A percentile compares a stretch with the other conserved stretches of the same genome.
phyloP scores from a whole-genome alignment of 495 filamentous ascomycete genomes.

The Pseudomonodictys pantanalensis region DNA sequence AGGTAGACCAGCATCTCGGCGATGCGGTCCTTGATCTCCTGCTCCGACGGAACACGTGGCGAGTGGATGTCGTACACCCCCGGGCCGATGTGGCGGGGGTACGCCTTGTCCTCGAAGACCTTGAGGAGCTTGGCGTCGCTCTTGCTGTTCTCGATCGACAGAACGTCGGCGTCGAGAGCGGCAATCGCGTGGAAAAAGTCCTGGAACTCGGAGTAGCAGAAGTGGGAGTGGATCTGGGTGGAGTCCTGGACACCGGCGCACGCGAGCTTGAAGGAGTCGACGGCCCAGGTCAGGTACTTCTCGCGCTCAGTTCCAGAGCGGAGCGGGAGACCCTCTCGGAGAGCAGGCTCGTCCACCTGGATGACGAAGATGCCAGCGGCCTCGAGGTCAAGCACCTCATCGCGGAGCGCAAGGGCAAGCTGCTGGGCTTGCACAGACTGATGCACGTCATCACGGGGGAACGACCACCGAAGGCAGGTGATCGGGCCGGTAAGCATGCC shows the following conservation, averaged over 20 bases:
- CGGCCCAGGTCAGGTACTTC: slow-evolving; percentile 93
- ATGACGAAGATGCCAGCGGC: slow-evolving; percentile 93
- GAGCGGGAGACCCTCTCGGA: slow-evolving; percentile 98
- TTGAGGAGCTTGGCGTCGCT: slow-evolving; percentile 97
- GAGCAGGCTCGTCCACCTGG: slow-evolving; percentile 98
- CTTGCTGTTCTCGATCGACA: slow-evolving; percentile 99
- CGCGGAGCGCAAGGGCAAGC: slow-evolving; percentile 94
- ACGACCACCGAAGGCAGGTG: slow-evolving; percentile 98
- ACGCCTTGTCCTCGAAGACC: slow-evolving; percentile 95
- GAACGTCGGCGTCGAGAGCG: slow-evolving; percentile 94
- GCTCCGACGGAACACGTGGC: slow-evolving; percentile 87
- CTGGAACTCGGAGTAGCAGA: slow-evolving; percentile 99
- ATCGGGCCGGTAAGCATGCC: slow-evolving; percentile 99
- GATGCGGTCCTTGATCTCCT: slow-evolving; percentile 96
- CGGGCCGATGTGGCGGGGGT: slow-evolving; percentile 95
- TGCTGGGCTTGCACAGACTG: slow-evolving; percentile 98
- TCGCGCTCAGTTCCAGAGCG: slow-evolving; percentile 87
- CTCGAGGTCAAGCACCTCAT: slow-evolving; percentile 97
- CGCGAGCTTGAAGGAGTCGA: slow-evolving; percentile 92
- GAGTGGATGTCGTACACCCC: slow-evolving; percentile 99
- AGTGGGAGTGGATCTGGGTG: slow-evolving; percentile 99
- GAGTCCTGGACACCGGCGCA: slow-evolving; percentile 85
- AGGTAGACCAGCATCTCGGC: slow-evolving; percentile 90
- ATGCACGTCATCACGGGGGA: slow-evolving; percentile 98
- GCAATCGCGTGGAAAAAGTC: slow-evolving; percentile 99